phyloP scores from a whole-genome alignment of 352 stramenopile genomes.

The Globisporangium carolinianum region DNA sequence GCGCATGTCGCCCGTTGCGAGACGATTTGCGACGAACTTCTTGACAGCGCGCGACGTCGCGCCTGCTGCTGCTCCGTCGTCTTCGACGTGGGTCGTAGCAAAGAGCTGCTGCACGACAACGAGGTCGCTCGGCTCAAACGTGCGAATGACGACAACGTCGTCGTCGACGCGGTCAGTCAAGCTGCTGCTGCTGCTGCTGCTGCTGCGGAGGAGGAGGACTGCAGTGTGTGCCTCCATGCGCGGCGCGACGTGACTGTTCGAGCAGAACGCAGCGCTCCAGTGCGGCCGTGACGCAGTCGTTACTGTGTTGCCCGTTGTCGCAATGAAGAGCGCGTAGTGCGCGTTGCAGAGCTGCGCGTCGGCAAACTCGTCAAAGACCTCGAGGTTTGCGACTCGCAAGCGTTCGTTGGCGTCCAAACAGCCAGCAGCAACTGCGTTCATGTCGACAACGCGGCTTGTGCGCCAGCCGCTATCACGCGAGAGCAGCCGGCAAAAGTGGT shows the following conservation, averaged over 20 bases:
- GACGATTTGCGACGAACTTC: slow-evolving; percentile 58
- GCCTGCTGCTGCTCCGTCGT: slow-evolving; percentile 5
- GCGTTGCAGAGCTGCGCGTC: slow-evolving; percentile 63
- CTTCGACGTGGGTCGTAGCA: slow-evolving; percentile 49
- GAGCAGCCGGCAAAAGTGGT: slow-evolving; percentile 36
- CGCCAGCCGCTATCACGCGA: slow-evolving; percentile 18
- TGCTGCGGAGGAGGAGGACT: background rate
- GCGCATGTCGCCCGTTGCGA: slow-evolving; percentile 45
- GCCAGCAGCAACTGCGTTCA: slow-evolving; percentile 50
- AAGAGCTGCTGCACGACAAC: slow-evolving; percentile 46
- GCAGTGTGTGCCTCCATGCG: slow-evolving; percentile 15
- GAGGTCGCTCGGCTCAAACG: slow-evolving; percentile 42
- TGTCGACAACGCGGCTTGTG: slow-evolving; percentile 41
- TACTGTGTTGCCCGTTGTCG: slow-evolving; percentile 11
- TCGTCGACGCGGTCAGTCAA: background rate
- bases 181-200: too few relatives aligned
- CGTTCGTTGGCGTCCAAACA: slow-evolving; percentile 28
- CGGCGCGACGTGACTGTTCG: slow-evolving; percentile 14
- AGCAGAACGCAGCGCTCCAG: slow-evolving; percentile 24
- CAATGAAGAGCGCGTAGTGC: slow-evolving; percentile 60
- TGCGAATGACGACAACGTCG: slow-evolving; percentile 23
- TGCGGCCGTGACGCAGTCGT: slow-evolving; percentile 13
- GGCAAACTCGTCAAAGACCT: slow-evolving; percentile 64
- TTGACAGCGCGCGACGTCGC: slow-evolving; percentile 45
- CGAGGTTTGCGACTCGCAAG: slow-evolving; percentile 30